Evolutionary conservation across 345 rosid species (phyloP).

Genomic region (Arabidopsis arenosa): DNA sequence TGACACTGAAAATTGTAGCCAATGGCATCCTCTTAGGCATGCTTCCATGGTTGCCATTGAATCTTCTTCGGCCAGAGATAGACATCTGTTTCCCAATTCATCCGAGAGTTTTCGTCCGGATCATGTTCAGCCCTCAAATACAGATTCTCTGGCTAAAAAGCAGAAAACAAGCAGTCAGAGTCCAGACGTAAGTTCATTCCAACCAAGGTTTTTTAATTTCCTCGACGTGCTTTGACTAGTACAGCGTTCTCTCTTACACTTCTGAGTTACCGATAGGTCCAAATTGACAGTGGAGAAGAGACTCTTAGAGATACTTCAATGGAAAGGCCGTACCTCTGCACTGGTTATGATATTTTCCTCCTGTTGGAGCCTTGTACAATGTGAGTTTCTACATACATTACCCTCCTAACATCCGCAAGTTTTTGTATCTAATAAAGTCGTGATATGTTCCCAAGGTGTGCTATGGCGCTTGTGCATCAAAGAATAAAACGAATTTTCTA

Average conservation of each 20-base stretch:
- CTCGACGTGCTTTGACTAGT: conserved; percentile 12
- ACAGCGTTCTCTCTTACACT: conserved; percentile 34
- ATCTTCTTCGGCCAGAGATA: conserved; percentile 84
- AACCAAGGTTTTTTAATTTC: neutral
- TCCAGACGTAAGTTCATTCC: conserved; percentile 42
- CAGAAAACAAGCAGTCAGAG: conserved; percentile 53
- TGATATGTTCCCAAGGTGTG: conserved; percentile 57
- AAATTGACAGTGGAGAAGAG: conserved; percentile 46
- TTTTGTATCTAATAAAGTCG: neutral
- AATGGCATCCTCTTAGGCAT: conserved; percentile 79
- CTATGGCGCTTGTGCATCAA: conserved; percentile 94
- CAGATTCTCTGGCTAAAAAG: conserved; percentile 60
- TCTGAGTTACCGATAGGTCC: conserved; percentile 45
- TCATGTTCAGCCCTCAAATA: conserved; percentile 37
- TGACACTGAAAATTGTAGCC: conserved; percentile 38
- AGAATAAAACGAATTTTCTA: conserved; percentile 78
- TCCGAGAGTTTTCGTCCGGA: conserved; percentile 44
- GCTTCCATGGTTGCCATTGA: conserved; percentile 85
- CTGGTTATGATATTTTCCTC: conserved; percentile 84
- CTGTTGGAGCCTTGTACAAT: conserved; percentile 87
- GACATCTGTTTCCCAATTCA: conserved; percentile 58
- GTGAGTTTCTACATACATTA: conserved; percentile 54
- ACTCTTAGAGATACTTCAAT: conserved; percentile 27
- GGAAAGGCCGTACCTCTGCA: conserved; percentile 77
- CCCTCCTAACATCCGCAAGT: neutral